phyloP scores from a whole-genome alignment of 2,329 filamentous ascomycete genomes.

The Lasiodiplodia gonubiensis region DNA sequence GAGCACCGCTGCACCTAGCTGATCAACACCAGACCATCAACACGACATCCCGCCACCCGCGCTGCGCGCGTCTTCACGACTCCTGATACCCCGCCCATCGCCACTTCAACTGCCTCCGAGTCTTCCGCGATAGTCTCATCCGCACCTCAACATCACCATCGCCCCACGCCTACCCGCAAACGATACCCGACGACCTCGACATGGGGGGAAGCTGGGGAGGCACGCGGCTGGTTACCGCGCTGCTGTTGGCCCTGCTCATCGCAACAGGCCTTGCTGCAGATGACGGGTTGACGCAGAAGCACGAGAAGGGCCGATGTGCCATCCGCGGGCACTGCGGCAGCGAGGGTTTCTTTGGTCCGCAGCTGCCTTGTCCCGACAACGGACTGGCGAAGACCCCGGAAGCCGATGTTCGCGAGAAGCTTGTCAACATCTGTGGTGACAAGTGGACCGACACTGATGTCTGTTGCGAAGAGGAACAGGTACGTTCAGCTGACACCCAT shows the following conservation, averaged over 20 bases:
- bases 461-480: slow-evolving; percentile 84
- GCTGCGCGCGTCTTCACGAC: slow-evolving; percentile 4
- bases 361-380: slow-evolving; percentile 93
- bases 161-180: not conserved
- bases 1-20: slow-evolving; percentile 13
- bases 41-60: slow-evolving; percentile 16
- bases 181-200: slow-evolving; percentile 9
- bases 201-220: slow-evolving; percentile 28
- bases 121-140: not conserved
- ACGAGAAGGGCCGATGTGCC: slow-evolving; percentile 87
- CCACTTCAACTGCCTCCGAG: not conserved
- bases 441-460: slow-evolving; percentile 85
- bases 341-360: slow-evolving; percentile 84
- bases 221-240: slow-evolving; percentile 26
- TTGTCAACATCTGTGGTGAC: slow-evolving; percentile 83
- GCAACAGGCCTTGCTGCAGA: slow-evolving; percentile 12
- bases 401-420: slow-evolving; percentile 71
- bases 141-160: not conserved
- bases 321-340: slow-evolving; percentile 92
- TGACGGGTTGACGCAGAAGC: slow-evolving; percentile 57
- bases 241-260: slow-evolving; percentile 22
- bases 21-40: slow-evolving; percentile 17
- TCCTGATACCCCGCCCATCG: not conserved
- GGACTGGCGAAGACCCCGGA: slow-evolving; percentile 77
- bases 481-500: slow-evolving; percentile 40